Base-by-base conservation (phyloP, 352 stramenopile genomes). In the Phytophthora pluvialis region DNA sequence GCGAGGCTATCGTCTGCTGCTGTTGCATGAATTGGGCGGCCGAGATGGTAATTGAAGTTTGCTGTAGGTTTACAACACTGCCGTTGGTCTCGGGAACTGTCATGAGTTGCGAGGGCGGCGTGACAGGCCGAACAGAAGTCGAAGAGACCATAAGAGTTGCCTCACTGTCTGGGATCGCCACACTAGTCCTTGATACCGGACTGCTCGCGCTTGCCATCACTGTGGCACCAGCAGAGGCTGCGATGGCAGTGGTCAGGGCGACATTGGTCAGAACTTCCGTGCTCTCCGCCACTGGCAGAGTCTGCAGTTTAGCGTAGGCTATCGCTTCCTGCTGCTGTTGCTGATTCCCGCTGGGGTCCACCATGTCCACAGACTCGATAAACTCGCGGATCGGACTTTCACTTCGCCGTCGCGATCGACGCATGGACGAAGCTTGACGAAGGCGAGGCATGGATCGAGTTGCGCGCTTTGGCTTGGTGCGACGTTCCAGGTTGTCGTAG, bases 1-100 rank as follows among this genome's bases (percentile, higher is more conserved):
- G 71, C 48, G 81, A 86, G 1, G 86, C 81, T 38, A 94, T 91
- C n/a, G 80, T 93, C 55, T 92, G 77, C 53, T 94, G 82, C 67
- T 94, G 86, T 49, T 92, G 83, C 39, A 91, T 56, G 49, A 86
- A 94, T 67, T 93, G 86, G 39, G 80, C 70, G 1, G 78, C 73
- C 3, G 83, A 90, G 38, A 94, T 90, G 9, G 81, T 87, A 51
- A 91, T 78, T 15, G 80, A 65, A 39, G 81, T 82, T 62, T 88
- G 79, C n/a, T 71, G 64, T 16, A 64, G 52, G n/a, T 35, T 70
- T 45, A 70, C 43, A 35, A 50, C 35, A 21, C 39, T 49, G n/a
- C 51, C 38, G 9, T 63, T 73, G 43, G 11, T 59, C 31, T 71
- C 53, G 18, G 42, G 48, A 13, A 52, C 26, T 46, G 64, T 49